These are phyloP conservation scores for Thinopyrum elongatum DNA, from an alignment of 176 grass and related monocot genomes.

Conservation along the genomic window DNA sequence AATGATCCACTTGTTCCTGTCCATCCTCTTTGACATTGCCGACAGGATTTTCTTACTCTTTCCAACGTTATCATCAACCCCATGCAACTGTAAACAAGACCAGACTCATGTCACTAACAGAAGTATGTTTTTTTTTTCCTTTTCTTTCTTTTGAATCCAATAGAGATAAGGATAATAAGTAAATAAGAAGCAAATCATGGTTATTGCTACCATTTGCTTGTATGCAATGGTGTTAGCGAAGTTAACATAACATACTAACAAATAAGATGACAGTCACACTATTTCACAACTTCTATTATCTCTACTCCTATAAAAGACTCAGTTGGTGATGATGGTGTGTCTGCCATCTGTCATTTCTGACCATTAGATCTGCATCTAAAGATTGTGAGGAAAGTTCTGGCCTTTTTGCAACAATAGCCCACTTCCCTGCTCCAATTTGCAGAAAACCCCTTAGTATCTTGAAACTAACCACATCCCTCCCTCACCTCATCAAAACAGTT, in stretches of 20 bases:
- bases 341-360: no score
- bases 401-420: no score
- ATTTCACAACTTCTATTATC: no score
- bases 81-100: constrained; percentile 59
- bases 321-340: no score
- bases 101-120: not conserved
- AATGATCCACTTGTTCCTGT: constrained; percentile 94
- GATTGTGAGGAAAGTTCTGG: no score
- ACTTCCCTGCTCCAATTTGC: no score
- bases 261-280: no score
- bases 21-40: constrained; percentile 93
- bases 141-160: not conserved
- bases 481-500: no score
- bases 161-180: not conserved
- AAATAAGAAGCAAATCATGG: not conserved
- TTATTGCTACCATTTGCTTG: not conserved
- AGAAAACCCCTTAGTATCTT: no score
- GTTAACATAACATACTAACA: not conserved
- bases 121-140: not conserved
- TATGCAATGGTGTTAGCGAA: not conserved
- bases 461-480: no score
- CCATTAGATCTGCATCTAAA: no score
- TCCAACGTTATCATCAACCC: constrained; percentile 86
- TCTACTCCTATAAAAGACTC: no score
- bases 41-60: constrained; percentile 94